Percentiles rank a stretch among this genome's conserved stretches.
Conservation (phyloP, 306 rosid genomes). For the Herpetospermum pedunculosum region DNA sequence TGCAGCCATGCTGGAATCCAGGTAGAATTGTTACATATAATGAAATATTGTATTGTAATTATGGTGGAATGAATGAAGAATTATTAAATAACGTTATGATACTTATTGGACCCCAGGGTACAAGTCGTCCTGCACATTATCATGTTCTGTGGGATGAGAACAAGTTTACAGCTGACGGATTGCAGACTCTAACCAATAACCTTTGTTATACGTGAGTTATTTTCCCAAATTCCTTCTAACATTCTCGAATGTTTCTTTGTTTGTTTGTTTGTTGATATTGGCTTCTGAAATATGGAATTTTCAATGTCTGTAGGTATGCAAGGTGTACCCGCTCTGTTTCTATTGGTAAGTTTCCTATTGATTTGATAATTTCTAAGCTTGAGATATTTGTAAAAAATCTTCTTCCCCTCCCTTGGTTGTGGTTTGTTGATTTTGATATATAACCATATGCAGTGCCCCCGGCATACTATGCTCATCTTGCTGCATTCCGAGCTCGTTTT, state of each 20-base stretch:
- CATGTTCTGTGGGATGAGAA: slow-evolving; percentile 97
- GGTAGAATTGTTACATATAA: slow-evolving; percentile 27
- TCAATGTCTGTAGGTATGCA: slow-evolving; percentile 52
- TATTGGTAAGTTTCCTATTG: slow-evolving; percentile 43
- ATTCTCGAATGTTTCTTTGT: neutral
- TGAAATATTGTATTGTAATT: too few species aligned
- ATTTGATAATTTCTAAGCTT: too few species aligned
- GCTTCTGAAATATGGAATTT: neutral
- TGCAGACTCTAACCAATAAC: slow-evolving; percentile 73
- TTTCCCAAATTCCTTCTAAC: neutral
- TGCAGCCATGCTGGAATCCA: slow-evolving; percentile 97
- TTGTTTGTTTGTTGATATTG: neutral
- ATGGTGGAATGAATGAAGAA: too few species aligned
- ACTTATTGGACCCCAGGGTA: slow-evolving; percentile 56
- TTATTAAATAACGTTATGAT: neutral
- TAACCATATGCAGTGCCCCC: slow-evolving; percentile 66
- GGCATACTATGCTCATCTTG: slow-evolving; percentile 87
- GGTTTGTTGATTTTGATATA: neutral
- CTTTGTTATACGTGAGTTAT: slow-evolving; percentile 86
- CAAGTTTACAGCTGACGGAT: slow-evolving; percentile 77
- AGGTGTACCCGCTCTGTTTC: slow-evolving; percentile 93
- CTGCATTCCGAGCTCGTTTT: slow-evolving; percentile 89
- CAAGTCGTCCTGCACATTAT: slow-evolving; percentile 96
- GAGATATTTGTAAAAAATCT: neutral
- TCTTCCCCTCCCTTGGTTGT: neutral